Base-by-base conservation (phyloP, 208 protist genomes). In the Trypanosoma vivax region DNA sequence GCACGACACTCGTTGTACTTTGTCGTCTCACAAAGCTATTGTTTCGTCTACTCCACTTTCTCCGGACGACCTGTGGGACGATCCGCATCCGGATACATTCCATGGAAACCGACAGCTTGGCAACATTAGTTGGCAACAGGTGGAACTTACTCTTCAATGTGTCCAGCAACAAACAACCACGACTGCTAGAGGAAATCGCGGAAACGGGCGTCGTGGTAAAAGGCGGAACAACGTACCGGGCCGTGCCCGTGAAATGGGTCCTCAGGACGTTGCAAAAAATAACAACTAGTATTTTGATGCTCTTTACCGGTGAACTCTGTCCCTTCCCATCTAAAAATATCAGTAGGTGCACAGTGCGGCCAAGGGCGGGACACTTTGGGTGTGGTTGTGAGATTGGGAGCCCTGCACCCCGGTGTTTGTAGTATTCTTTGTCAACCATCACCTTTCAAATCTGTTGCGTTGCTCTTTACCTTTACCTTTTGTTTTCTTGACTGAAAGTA, bases 51-150 rank as follows among this genome's bases (percentile, higher is more conserved):
- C 40, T 19, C 9, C 34, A 2, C 21, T 53, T 18, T 50, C 57
- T 37, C 52, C 60, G 0, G 73, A 65, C 13, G 75, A 83, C 25
- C 54, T 83, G 14, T 92, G 83, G 83, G 83, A 88, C 60, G 83
- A 92, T 52, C 83, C 79, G 2, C 74, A 91, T 16, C 83, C 83
- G 24, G 62, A 48, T 37, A 83, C 76, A 6, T 91, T 75, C 47
- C 75, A 83, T 52, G 83, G 83, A 27, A 91, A 70, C 19, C 73
- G 75, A 46, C 60, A 62, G 1, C 37, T 73, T 42, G 72, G 73
- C 3, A 65, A 82, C 21, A 70, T 84, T 67, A 89, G 84, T 50
- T 92, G 84, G 79, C 79, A 88, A 54, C 77, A 87, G 55, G 60
- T 58, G 14, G 73, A 92, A 55, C 45, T 90, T 38, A 40, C 64